Base-by-base conservation (phyloP, 2,329 filamentous ascomycete genomes). In the Aspergillus niger region DNA sequence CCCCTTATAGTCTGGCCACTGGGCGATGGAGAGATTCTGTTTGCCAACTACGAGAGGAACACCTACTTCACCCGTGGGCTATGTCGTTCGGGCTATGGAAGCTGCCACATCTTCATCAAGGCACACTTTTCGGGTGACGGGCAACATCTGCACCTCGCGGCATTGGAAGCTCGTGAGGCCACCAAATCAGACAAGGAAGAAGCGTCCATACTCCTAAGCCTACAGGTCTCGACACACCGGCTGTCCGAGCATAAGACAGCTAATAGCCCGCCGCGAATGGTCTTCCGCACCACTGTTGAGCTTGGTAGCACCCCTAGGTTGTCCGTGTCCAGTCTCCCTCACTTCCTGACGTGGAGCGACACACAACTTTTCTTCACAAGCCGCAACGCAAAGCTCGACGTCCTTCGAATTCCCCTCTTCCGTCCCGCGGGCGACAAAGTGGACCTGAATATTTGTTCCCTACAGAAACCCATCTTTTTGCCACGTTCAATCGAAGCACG, bases 1-100 rank as follows among this genome's bases (percentile, higher is more conserved):
- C 44, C 57, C 38, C 44, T 59, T 11, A 1, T 59, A 10, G 24
- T 55, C 15, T 59, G 57, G 57, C 51, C 57, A 28, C n/a, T 59
- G 8, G 28, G 51, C 1, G 30, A 26, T 1, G 44, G 51, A 38
- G 30, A 59, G 8, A 28, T 59, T 11, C 32, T 59, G 6, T 55
- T 59, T 50, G 57, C 57, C 10, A 32, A 59, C 13, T 51, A 41
- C 17, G 22, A 51, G 41, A 17, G 32, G 17, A 59, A 59, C 15
- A 55, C 28, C 1, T 59, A 39, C 10, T 59, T 59, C 28, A 59
- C 22, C 5, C 22, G 57, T n/a, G 28, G 41, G 52, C 41, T 59
- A 13, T 26, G 57, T 24, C 41, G 39, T 1, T 48, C 57, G 8
- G 44, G 22, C 22, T 38, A 28, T 32, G 7, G 24, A 8, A 59